Percentiles rank a stretch among this genome's conserved stretches.
Evolutionary conservation across 805 yeast genomes (phyloP).

Genomic region (Isabelozyma rhagii): DNA sequence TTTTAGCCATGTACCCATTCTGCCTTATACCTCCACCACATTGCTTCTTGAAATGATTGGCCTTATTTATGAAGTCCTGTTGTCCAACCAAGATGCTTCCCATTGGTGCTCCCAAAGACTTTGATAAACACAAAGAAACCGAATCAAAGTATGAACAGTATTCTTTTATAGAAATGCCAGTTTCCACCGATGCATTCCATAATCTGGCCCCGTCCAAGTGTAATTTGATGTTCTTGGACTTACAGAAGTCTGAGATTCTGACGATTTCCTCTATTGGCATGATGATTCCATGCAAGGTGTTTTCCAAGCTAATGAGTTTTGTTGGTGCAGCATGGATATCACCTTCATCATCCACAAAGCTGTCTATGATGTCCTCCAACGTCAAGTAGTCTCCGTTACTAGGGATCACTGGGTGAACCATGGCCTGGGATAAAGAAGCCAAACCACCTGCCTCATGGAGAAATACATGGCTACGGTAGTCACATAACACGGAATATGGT

Average conservation of each 20-base stretch:
- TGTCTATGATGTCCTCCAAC: conserved; percentile 68
- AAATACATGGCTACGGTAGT: conserved; percentile 80
- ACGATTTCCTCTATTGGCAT: conserved; percentile 76
- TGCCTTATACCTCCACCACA: conserved; percentile 94
- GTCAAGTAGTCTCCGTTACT: conserved; percentile 74
- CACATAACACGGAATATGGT: conserved; percentile 83
- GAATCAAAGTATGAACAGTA: conserved; percentile 80
- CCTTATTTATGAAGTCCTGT: conserved; percentile 54
- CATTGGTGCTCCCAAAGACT: conserved; percentile 90
- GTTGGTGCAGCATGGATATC: conserved; percentile 91
- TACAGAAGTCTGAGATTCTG: conserved; percentile 69
- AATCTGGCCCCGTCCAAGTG: conserved; percentile 96
- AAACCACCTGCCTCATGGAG: conserved; percentile 88
- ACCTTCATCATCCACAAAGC: conserved; percentile 66
- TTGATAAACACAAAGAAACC: conserved; percentile 85
- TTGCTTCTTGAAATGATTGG: conserved; percentile 86
- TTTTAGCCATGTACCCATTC: conserved; percentile 73
- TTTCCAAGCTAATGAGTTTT: conserved; percentile 76
- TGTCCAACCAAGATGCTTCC: conserved; percentile 84
- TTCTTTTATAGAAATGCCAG: conserved; percentile 64
- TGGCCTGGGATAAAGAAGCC: conserved; percentile 85
- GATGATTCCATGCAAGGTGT: conserved; percentile 81
- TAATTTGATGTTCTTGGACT: conserved; percentile 51
- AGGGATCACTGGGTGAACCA: conserved; percentile 84
- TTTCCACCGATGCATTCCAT: conserved; percentile 83